phyloP scores from a whole-genome alignment of 169 alveolate species.

The Perkinsus chesapeaki region DNA sequence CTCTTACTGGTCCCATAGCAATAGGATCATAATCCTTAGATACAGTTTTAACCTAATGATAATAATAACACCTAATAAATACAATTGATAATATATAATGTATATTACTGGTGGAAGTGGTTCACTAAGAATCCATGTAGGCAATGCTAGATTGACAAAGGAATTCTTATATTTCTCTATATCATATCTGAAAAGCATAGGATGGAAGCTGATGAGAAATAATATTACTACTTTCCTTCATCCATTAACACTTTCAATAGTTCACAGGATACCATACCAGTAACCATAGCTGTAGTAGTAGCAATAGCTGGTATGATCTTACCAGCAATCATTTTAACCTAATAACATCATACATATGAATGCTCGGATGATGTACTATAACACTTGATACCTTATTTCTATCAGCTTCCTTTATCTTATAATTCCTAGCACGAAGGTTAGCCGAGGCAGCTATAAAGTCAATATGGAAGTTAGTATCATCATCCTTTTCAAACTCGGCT shows the following conservation, averaged over 20 bases:
- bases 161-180: conserved; percentile 77
- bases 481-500: conserved; percentile 97
- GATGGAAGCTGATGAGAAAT: too few relatives aligned
- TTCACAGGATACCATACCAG: conserved; percentile 92
- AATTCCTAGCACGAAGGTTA: conserved; percentile 93
- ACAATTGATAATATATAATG: not conserved
- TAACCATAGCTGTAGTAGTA: conserved; percentile 98
- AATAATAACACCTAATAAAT: conserved; percentile 43
- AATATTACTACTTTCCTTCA: conserved; percentile 23
- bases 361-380: not conserved
- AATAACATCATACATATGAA: conserved; percentile 23
- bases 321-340: conserved; percentile 97
- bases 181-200: conserved; percentile 1
- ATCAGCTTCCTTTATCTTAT: conserved; percentile 82
- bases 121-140: conserved; percentile 78
- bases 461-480: conserved; percentile 93
- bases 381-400: conserved; percentile 18
- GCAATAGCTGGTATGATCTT: conserved; percentile 99
- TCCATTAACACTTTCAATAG: conserved; percentile 61
- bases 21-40: conserved; percentile 87
- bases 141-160: conserved; percentile 86
- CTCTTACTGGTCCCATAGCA: conserved; percentile 86
- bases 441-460: conserved; percentile 93
- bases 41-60: conserved; percentile 49
- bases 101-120: conserved; percentile 70